phyloP scores from a whole-genome alignment of 129 eudicot genomes.

The Heracleum sosnowskyi region DNA sequence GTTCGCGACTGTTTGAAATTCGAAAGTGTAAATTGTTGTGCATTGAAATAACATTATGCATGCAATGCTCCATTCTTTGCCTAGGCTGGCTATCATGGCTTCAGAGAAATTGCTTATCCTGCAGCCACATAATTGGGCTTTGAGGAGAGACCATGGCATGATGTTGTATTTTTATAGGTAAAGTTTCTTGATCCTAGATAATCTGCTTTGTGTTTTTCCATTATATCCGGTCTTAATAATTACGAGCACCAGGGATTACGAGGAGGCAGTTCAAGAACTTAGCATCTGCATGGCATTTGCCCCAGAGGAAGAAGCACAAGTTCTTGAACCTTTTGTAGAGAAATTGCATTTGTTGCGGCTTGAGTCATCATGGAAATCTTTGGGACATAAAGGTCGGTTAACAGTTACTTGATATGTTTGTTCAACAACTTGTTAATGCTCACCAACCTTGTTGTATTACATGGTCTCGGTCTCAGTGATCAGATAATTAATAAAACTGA shows the following conservation, averaged over 20 bases:
- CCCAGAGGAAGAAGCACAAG: slow-evolving; percentile 86
- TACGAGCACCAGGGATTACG: slow-evolving; percentile 51
- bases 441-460: background rate
- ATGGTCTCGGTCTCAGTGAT: slow-evolving; percentile 5
- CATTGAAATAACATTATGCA: slow-evolving; percentile 8
- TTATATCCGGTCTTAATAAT: background rate
- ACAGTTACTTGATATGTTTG: slow-evolving; percentile 30
- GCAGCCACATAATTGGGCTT: slow-evolving; percentile 94
- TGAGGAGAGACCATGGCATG: slow-evolving; percentile 94
- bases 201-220: background rate
- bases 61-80: slow-evolving; percentile 9
- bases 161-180: slow-evolving; percentile 84
- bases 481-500: background rate
- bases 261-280: slow-evolving; percentile 84
- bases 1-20: background rate
- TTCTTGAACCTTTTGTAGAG: slow-evolving; percentile 79
- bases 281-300: slow-evolving; percentile 98
- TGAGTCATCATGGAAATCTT: slow-evolving; percentile 67
- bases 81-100: slow-evolving; percentile 90
- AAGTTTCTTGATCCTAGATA: background rate
- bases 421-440: background rate
- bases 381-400: slow-evolving; percentile 47
- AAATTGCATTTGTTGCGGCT: slow-evolving; percentile 75
- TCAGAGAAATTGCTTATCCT: slow-evolving; percentile 73
- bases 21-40: background rate